Conservation (phyloP, 495 filamentous ascomycete genomes). For the Antarctomyces pellizariae region DNA sequence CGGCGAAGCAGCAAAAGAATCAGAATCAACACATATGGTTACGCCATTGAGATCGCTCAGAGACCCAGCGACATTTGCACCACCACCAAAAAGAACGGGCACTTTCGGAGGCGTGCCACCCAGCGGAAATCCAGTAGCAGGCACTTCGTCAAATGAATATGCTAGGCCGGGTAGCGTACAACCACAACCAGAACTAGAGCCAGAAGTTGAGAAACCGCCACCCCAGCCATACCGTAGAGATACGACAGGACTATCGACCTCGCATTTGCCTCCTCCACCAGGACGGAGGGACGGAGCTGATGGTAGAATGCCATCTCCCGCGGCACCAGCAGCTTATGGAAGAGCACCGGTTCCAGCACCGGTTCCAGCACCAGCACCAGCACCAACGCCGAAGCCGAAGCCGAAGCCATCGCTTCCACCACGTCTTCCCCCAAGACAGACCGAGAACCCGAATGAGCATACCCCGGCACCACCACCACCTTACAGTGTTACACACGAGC, state of each 20-base stretch:
- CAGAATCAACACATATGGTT: too few species aligned
- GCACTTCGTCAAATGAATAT: too few species aligned
- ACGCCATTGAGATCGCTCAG: conserved; percentile 55
- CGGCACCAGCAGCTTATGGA: too few species aligned
- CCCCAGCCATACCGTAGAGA: conserved; percentile 46
- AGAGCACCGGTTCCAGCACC: too few species aligned
- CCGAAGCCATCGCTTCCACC: conserved; percentile 41
- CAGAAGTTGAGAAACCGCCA: conserved; percentile 23
- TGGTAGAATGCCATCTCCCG: conserved; percentile 9
- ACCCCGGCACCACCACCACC: conserved; percentile 27
- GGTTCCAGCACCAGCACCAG: conserved; percentile 1
- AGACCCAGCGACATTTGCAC: conserved; percentile 66
- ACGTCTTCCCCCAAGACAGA: conserved; percentile 46
- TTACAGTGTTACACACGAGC: conserved; percentile 16
- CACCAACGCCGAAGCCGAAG: conserved; percentile 12
- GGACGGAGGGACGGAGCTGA: conserved; percentile 26
- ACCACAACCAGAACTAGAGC: conserved; percentile 18
- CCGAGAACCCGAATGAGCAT: conserved; percentile 19
- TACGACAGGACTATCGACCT: conserved; percentile 45
- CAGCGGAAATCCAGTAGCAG: conserved; percentile 14
- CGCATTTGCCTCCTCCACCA: conserved; percentile 50
- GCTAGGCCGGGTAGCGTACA: too few species aligned
- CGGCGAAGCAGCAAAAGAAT: background rate
- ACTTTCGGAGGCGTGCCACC: conserved; percentile 31
- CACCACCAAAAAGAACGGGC: conserved; percentile 52